These are phyloP conservation scores for Malus hybrid DNA, from an alignment of 331 rosid genomes.

Conservation along the genomic window DNA sequence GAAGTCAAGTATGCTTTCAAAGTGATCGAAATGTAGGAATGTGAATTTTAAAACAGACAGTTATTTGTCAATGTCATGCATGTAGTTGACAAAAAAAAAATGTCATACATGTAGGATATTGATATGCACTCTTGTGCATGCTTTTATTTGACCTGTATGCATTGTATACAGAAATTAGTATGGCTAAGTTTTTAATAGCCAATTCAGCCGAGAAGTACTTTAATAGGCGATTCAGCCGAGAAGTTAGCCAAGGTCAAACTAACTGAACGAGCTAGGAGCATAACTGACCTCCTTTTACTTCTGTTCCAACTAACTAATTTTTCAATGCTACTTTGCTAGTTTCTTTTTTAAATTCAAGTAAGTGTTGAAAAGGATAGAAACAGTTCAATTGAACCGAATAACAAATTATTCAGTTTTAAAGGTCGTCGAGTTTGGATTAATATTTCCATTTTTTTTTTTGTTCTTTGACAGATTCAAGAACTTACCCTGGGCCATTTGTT, in stretches of 20 bases:
- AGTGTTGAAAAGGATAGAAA: background rate
- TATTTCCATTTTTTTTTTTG: background rate
- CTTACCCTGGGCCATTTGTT: conserved; percentile 78
- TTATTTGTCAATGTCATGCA: background rate
- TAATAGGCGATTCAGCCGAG: background rate
- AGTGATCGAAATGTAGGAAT: background rate
- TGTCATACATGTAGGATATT: background rate
- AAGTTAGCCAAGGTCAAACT: background rate
- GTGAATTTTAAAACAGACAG: background rate
- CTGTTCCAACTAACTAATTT: background rate
- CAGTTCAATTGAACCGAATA: background rate
- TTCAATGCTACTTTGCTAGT: background rate
- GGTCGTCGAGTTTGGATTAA: conserved; percentile 6
- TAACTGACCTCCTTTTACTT: background rate
- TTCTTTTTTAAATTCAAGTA: background rate
- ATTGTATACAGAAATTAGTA: background rate
- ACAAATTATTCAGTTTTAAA: background rate
- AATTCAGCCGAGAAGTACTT: background rate
- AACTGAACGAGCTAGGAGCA: background rate
- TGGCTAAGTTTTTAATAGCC: background rate
- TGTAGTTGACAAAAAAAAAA: background rate
- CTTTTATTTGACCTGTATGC: background rate
- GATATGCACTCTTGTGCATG: background rate
- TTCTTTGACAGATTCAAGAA: conserved; percentile 54
- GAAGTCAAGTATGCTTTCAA: background rate